Conservation (phyloP, 352 stramenopile genomes). For the Phytophthora tubulina region DNA sequence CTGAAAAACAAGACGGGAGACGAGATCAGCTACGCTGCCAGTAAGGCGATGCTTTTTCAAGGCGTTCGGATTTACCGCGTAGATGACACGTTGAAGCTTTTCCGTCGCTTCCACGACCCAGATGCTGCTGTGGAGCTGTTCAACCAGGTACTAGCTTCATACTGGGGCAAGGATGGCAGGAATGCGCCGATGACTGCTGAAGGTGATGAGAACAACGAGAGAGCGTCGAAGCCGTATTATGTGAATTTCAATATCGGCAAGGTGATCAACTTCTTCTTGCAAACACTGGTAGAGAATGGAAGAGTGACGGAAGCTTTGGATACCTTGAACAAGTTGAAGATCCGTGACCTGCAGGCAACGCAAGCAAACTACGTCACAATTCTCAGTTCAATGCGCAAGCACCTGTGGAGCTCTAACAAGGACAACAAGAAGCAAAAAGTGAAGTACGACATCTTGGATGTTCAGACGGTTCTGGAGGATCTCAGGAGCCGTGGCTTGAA, state of each 20-base stretch:
- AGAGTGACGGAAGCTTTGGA: conserved; percentile 47
- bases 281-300: conserved; percentile 59
- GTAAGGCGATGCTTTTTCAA: conserved; percentile 64
- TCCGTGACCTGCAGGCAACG: conserved; percentile 38
- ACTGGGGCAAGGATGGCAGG: conserved; percentile 37
- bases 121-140: conserved; percentile 52
- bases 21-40: conserved; percentile 60
- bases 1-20: conserved; percentile 43
- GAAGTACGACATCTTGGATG: conserved; percentile 50
- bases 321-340: conserved; percentile 47
- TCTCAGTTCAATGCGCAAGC: conserved; percentile 60
- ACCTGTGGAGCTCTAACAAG: conserved; percentile 23
- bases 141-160: conserved; percentile 55
- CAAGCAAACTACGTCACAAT: conserved; percentile 58
- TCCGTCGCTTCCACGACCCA: conserved; percentile 60
- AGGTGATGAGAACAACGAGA: conserved; percentile 6
- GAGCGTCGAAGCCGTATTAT: conserved; percentile 28
- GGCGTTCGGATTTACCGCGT: conserved; percentile 59
- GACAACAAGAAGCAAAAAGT: conserved; percentile 35
- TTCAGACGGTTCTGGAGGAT: conserved; percentile 54
- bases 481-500: conserved; percentile 48
- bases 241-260: conserved; percentile 59
- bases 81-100: conserved; percentile 52
- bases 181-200: conserved; percentile 14
- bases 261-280: conserved; percentile 57